phyloP scores from a whole-genome alignment of 441 rosid genomes.

The Erysimum pusillum region DNA sequence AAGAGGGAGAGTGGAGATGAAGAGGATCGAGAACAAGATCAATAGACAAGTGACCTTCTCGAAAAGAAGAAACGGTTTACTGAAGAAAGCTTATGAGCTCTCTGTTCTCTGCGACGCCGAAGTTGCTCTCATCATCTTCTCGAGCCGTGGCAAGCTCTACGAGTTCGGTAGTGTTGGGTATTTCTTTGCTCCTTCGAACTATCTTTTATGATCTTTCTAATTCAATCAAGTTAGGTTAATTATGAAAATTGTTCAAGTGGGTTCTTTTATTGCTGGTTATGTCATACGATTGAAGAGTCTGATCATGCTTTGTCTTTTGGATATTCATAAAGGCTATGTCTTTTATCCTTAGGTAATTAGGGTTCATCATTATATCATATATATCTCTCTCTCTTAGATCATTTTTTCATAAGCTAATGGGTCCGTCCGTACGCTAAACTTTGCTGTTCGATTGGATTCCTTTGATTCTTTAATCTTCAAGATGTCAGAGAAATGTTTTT shows the following conservation, averaged over 20 bases:
- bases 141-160: slow-evolving; percentile 77
- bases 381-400: slow-evolving; percentile 25
- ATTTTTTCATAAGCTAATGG: slow-evolving; percentile 47
- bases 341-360: slow-evolving; percentile 38
- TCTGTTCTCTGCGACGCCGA: slow-evolving; percentile 84
- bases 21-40: slow-evolving; percentile 81
- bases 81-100: slow-evolving; percentile 83
- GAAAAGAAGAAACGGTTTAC: slow-evolving; percentile 71
- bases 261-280: slow-evolving; percentile 4
- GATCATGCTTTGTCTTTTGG: slow-evolving; percentile 29
- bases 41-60: slow-evolving; percentile 82
- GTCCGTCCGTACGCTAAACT: slow-evolving; percentile 44
- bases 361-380: slow-evolving; percentile 34
- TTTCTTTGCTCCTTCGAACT: not conserved
- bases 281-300: slow-evolving; percentile 31
- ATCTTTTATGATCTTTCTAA: not conserved
- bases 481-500: slow-evolving; percentile 18
- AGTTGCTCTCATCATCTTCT: slow-evolving; percentile 78
- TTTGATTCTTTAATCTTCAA: slow-evolving; percentile 22
- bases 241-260: not conserved
- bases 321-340: slow-evolving; percentile 36
- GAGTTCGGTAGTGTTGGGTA: slow-evolving; percentile 78
- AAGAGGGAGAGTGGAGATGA: slow-evolving; percentile 80
- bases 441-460: slow-evolving; percentile 17
- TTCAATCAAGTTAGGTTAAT: slow-evolving; percentile 12